Conservation (phyloP, 2,329 filamentous ascomycete genomes). For the Colletotrichum echinochloae region DNA sequence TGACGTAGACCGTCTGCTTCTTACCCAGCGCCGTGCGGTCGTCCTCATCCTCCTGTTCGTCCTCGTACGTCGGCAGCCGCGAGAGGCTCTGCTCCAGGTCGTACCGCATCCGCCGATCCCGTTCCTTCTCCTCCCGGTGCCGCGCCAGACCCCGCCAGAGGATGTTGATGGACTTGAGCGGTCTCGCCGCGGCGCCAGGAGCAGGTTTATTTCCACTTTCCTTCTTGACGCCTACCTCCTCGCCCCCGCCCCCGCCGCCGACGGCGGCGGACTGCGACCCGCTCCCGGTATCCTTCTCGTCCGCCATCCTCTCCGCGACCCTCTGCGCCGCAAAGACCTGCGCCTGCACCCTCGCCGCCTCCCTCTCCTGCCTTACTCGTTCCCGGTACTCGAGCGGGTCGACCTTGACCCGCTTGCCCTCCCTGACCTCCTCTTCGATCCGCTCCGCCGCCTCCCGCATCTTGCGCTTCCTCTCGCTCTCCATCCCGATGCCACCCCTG, state of each 20-base stretch:
- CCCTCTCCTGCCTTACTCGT: slow-evolving; percentile 76
- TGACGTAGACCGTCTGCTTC: slow-evolving; percentile 64
- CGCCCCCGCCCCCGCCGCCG: not conserved
- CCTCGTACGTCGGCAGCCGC: slow-evolving; percentile 73
- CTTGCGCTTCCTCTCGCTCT: slow-evolving; percentile 85
- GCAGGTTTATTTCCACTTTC: slow-evolving; percentile 41
- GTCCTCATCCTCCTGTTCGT: slow-evolving; percentile 76
- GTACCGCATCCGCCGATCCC: slow-evolving; percentile 72
- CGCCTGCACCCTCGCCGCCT: slow-evolving; percentile 75
- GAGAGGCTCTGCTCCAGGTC: slow-evolving; percentile 75
- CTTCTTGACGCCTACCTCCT: slow-evolving; percentile 45
- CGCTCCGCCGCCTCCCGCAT: slow-evolving; percentile 70
- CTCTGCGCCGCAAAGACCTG: slow-evolving; percentile 84
- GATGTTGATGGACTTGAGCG: slow-evolving; percentile 77
- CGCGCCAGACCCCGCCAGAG: slow-evolving; percentile 83
- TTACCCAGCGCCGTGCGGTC: slow-evolving; percentile 77
- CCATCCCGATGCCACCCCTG: slow-evolving; percentile 84
- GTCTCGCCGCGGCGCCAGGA: slow-evolving; percentile 56
- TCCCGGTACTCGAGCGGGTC: slow-evolving; percentile 80
- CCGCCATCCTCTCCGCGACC: slow-evolving; percentile 81
- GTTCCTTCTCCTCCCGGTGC: slow-evolving; percentile 76
- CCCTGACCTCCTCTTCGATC: slow-evolving; percentile 52
- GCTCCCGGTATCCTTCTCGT: slow-evolving; percentile 55
- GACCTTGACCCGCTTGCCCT: slow-evolving; percentile 71
- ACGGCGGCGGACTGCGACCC: slow-evolving; percentile 1